A percentile compares a stretch with the other conserved stretches of the same genome.
phyloP scores from a whole-genome alignment of 2,329 filamentous ascomycete species.

The Atkinsonella texensis region DNA sequence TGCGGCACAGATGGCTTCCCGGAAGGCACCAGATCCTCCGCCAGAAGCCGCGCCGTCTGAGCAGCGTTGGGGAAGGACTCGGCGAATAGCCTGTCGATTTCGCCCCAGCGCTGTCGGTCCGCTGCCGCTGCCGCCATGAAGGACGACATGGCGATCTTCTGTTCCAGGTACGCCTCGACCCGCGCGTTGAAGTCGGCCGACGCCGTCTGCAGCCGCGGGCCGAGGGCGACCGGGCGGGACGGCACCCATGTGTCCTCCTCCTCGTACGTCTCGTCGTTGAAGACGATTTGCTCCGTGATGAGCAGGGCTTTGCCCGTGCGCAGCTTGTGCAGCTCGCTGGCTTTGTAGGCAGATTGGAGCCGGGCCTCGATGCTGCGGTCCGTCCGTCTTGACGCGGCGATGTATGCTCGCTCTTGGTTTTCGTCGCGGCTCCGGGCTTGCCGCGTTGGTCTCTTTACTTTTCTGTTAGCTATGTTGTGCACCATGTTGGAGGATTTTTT shows the following conservation, averaged over 20 bases:
- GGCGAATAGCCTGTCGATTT: constrained; percentile 1
- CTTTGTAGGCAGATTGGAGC: constrained; percentile 73
- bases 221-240: not conserved
- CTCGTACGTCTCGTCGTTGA: constrained; percentile 92
- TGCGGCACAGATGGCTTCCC: not conserved
- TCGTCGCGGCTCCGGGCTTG: constrained; percentile 36
- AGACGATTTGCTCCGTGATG: constrained; percentile 74
- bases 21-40: not conserved
- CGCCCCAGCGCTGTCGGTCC: not conserved
- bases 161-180: constrained; percentile 1
- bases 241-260: constrained; percentile 55
- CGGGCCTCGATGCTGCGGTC: constrained; percentile 81
- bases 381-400: constrained; percentile 76
- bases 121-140: not conserved
- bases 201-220: not conserved
- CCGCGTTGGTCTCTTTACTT: not conserved
- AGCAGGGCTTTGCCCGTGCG: constrained; percentile 72
- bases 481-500: not conserved
- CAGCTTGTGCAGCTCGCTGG: constrained; percentile 83
- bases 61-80: constrained; percentile 2
- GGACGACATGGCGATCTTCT: not conserved
- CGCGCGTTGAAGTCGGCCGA: not conserved
- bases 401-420: constrained; percentile 80
- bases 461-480: not conserved
- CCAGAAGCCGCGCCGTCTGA: not conserved